Conservation (phyloP, 495 filamentous ascomycete genomes). For the Penicillium bovifimosum region DNA sequence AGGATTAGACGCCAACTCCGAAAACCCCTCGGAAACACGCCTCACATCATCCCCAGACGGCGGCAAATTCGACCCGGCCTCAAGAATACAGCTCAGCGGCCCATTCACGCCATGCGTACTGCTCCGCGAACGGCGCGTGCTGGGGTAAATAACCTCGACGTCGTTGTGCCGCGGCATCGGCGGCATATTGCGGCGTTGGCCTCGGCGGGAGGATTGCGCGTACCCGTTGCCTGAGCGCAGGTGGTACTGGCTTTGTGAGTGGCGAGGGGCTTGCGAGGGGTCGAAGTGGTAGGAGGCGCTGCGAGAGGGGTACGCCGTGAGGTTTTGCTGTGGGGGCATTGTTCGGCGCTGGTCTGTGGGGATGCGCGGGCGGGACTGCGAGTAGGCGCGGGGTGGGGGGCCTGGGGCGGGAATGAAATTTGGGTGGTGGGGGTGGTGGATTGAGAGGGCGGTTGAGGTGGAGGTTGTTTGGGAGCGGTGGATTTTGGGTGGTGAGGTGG, state of each 20-base stretch:
- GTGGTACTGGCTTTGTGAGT: constrained; percentile 28
- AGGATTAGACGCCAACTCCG: constrained; percentile 12
- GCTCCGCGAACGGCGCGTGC: constrained; percentile 35
- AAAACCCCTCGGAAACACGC: neutral
- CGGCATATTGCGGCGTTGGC: constrained; percentile 15
- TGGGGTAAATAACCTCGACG: constrained; percentile 33
- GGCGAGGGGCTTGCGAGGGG: constrained; percentile 21
- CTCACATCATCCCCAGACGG: constrained; percentile 24
- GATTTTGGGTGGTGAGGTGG: constrained; percentile 23
- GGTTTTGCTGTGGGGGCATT: constrained; percentile 3
- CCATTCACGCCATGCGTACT: constrained; percentile 26
- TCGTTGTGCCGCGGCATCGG: constrained; percentile 28
- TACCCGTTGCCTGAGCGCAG: neutral
- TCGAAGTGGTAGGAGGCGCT: constrained; percentile 27
- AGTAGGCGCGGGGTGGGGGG: constrained; percentile 11
- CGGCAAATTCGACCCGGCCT: constrained; percentile 19
- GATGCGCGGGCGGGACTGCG: constrained; percentile 9
- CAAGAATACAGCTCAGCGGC: constrained; percentile 33
- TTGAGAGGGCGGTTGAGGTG: constrained; percentile 11
- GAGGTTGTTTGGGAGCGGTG: constrained; percentile 28
- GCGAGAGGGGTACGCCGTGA: constrained; percentile 12
- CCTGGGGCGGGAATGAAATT: constrained; percentile 17
- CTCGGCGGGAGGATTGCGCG: constrained; percentile 13
- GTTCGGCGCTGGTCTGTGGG: constrained; percentile 8
- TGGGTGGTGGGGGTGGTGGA: constrained; percentile 29